A percentile compares a stretch with the other conserved stretches of the same genome.
phyloP scores from a whole-genome alignment of 2,329 filamentous ascomycete genomes.

The Pseudogymnoascus sp. region DNA sequence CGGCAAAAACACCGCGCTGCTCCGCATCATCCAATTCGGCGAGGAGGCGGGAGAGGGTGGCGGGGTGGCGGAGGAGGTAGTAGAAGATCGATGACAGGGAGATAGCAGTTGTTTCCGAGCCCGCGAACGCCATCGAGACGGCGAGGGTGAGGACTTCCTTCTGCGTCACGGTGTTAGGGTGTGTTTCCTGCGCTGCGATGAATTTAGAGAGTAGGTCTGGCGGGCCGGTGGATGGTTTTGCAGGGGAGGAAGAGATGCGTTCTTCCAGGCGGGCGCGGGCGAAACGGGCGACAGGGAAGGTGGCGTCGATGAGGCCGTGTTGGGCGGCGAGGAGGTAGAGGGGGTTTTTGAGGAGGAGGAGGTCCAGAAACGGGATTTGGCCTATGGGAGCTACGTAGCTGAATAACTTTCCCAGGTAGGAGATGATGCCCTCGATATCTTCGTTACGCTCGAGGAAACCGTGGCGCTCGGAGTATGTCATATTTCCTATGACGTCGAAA shows the following conservation, averaged over 20 bases:
- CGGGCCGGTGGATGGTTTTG: conserved; percentile 15
- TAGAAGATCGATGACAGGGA: conserved; percentile 65
- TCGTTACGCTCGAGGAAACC: conserved; percentile 68
- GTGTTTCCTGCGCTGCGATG: conserved; percentile 56
- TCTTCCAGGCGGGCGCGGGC: conserved; percentile 60
- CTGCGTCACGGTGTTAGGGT: conserved; percentile 65
- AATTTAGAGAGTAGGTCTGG: conserved; percentile 64
- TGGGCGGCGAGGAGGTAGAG: conserved; percentile 60
- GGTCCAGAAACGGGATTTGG: conserved; percentile 66
- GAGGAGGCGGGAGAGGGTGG: conserved; percentile 46
- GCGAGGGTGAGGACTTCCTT: conserved; percentile 62
- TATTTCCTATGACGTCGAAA: conserved; percentile 72
- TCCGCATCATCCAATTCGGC: conserved; percentile 55
- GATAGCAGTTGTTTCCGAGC: conserved; percentile 74
- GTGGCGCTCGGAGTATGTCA: conserved; percentile 67
- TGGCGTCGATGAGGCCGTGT: conserved; percentile 57
- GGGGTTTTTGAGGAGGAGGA: conserved; percentile 66
- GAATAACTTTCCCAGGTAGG: conserved; percentile 55
- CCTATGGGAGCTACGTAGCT: conserved; percentile 66
- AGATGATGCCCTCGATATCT: conserved; percentile 68
- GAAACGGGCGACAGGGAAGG: conserved; percentile 67
- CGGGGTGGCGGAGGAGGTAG: conserved; percentile 58
- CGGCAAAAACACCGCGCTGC: conserved; percentile 41
- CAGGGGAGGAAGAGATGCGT: conserved; percentile 35
- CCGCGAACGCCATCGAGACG: conserved; percentile 65